phyloP scores from a whole-genome alignment of 306 rosid species.

The Medicago arabica region DNA sequence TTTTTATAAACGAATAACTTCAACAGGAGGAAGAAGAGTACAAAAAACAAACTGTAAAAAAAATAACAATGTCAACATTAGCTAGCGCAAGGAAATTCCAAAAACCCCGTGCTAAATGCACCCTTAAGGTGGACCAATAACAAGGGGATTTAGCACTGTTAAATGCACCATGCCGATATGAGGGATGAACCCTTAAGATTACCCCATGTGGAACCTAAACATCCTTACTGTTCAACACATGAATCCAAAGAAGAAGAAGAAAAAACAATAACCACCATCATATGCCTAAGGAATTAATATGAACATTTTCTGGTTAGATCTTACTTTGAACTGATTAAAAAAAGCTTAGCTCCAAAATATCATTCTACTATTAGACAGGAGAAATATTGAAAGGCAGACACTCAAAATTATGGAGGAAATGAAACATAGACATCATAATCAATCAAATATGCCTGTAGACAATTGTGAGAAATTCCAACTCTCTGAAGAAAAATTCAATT shows the following conservation, averaged over 20 bases:
- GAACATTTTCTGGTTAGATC: constrained; percentile 2
- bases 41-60: constrained; percentile 10
- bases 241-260: not conserved
- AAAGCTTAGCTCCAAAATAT: not conserved
- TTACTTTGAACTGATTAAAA: not conserved
- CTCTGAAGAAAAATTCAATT: not conserved
- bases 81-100: constrained; percentile 33
- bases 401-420: not conserved
- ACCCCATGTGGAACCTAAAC: not conserved
- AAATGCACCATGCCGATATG: constrained; percentile 2
- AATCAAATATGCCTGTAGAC: not conserved
- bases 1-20: constrained; percentile 29
- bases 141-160: constrained; percentile 5
- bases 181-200: constrained; percentile 22
- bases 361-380: not conserved
- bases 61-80: constrained; percentile 8
- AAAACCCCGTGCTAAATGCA: not conserved
- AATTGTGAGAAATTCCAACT: not conserved
- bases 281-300: constrained; percentile 7
- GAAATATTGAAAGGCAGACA: not conserved
- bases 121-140: constrained; percentile 13
- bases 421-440: constrained; percentile 21
- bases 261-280: not conserved
- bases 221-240: constrained; percentile 5
- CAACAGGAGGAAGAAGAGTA: not conserved